These are phyloP conservation scores for Wickerhamomyces chaumierensis DNA, from an alignment of 805 yeast species.

Conservation along the genomic window DNA sequence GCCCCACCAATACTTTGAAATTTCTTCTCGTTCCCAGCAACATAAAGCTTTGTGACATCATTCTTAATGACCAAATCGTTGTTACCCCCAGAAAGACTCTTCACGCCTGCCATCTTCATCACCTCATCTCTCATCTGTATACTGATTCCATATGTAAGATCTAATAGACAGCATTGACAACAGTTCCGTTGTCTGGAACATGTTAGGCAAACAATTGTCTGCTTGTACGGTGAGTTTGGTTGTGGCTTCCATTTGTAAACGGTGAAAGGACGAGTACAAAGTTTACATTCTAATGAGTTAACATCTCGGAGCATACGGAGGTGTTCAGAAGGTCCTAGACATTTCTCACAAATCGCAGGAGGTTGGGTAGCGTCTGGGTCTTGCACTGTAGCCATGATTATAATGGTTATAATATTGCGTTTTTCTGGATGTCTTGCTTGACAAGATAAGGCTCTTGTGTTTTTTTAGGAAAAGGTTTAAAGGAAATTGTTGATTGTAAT, in stretches of 20 bases:
- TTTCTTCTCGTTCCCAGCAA: constrained; percentile 37
- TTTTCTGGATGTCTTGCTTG: too few relatives aligned
- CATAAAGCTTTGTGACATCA: constrained; percentile 42
- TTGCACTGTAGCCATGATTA: too few relatives aligned
- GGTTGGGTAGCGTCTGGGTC: constrained; percentile 5
- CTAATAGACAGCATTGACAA: constrained; percentile 83
- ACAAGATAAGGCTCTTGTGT: too few relatives aligned
- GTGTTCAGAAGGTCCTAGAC: constrained; percentile 59
- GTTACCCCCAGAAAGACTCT: constrained; percentile 19
- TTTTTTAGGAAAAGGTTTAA: too few relatives aligned
- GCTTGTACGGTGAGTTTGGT: constrained; percentile 33
- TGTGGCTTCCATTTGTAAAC: constrained; percentile 63
- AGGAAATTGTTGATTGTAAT: too few relatives aligned
- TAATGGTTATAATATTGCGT: too few relatives aligned
- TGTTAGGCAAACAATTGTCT: constrained; percentile 64
- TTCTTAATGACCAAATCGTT: constrained; percentile 29
- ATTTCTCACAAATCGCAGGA: constrained; percentile 63
- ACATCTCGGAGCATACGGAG: constrained; percentile 61
- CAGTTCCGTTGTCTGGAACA: constrained; percentile 75
- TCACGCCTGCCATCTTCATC: constrained; percentile 54
- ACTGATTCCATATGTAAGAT: constrained; percentile 74
- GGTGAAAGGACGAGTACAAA: constrained; percentile 79
- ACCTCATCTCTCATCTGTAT: constrained; percentile 72
- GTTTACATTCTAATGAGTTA: constrained; percentile 71
- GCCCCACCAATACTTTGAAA: constrained; percentile 26